Evolutionary conservation across 306 rosid genomes (phyloP).

Genomic region (Prunus mongolica): DNA sequence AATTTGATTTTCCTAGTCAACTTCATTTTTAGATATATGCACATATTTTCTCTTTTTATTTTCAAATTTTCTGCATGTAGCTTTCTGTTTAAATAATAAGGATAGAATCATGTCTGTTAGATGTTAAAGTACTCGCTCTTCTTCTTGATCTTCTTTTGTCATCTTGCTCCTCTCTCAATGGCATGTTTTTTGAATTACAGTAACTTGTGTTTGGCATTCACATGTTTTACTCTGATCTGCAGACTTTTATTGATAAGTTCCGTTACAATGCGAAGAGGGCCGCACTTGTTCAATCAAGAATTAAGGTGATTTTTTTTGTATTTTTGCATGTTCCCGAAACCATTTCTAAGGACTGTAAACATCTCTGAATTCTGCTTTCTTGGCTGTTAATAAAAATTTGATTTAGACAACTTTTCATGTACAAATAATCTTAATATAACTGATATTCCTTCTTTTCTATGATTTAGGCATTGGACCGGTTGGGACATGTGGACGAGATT

Average conservation of each 20-base stretch:
- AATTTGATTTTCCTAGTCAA: neutral
- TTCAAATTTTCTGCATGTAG: neutral
- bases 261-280: conserved; percentile 99
- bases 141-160: neutral
- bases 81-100: neutral
- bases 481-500: conserved; percentile 89
- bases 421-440: conserved; percentile 1
- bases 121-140: neutral
- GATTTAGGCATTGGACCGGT: conserved; percentile 80
- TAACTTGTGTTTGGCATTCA: conserved; percentile 29
- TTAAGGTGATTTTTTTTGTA: conserved; percentile 63
- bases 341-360: neutral
- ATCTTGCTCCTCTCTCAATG: neutral
- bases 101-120: neutral
- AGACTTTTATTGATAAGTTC: conserved; percentile 96
- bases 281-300: conserved; percentile 98
- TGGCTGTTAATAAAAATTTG: neutral
- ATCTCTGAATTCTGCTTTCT: neutral
- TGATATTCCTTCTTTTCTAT: neutral
- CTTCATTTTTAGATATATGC: neutral
- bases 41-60: neutral
- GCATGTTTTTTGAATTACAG: neutral
- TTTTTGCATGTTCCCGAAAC: neutral
- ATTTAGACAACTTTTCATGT: conserved; percentile 1
- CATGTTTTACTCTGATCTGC: conserved; percentile 33